Evolutionary conservation across 2,329 filamentous ascomycete genomes (phyloP).

Genomic region (Colletotrichum eremochloae): DNA sequence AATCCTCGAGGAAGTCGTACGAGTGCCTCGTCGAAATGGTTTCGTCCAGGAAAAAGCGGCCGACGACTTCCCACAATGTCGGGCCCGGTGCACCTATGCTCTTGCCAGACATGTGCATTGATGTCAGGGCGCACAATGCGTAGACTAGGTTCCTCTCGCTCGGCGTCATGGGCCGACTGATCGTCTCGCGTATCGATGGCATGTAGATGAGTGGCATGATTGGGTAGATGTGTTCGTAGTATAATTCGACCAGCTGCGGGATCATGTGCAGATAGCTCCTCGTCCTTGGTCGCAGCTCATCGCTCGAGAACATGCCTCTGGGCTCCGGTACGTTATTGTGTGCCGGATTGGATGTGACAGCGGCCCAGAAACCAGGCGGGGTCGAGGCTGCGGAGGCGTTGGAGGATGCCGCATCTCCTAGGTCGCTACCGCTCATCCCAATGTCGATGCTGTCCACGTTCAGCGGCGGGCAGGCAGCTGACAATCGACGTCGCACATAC

Average conservation of each 20-base stretch:
- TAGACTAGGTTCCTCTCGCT: constrained; percentile 63
- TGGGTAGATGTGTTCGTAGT: constrained; percentile 73
- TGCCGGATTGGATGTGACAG: constrained; percentile 47
- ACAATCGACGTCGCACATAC: constrained; percentile 44
- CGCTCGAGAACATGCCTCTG: constrained; percentile 56
- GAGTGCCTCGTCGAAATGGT: constrained; percentile 67
- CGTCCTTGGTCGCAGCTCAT: constrained; percentile 56
- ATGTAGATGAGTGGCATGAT: constrained; percentile 73
- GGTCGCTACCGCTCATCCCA: constrained; percentile 40
- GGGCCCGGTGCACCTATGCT: constrained; percentile 54
- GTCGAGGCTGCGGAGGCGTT: constrained; percentile 46
- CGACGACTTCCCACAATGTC: constrained; percentile 62
- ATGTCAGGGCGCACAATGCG: constrained; percentile 69
- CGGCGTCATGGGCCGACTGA: constrained; percentile 54
- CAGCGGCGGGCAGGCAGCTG: constrained; percentile 42
- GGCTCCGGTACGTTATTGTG: constrained; percentile 50
- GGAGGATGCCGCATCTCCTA: constrained; percentile 37
- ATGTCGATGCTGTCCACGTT: constrained; percentile 42
- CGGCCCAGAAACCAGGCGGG: constrained; percentile 48
- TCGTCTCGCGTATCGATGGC: constrained; percentile 66
- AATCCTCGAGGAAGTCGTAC: constrained; percentile 70
- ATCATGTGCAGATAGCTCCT: constrained; percentile 61
- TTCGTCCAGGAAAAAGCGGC: constrained; percentile 70
- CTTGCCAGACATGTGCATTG: constrained; percentile 62
- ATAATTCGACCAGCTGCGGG: constrained; percentile 71